Percentiles rank a stretch among this genome's conserved stretches.
Evolutionary conservation across 768 basidiomycete genomes (phyloP).

Genomic region (Rhizopogon vulgaris): DNA sequence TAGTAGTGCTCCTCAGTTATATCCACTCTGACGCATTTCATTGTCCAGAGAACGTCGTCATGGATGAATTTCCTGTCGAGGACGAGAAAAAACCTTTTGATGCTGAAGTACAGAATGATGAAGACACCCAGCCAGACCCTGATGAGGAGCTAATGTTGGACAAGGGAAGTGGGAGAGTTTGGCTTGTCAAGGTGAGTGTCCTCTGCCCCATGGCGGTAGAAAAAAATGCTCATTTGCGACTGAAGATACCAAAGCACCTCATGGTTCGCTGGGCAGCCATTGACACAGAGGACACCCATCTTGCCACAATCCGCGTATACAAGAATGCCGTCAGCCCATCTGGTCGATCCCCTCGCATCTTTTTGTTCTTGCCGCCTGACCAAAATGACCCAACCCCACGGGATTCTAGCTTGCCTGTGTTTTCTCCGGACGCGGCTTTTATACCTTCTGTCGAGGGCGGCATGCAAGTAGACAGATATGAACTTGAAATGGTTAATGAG

Average conservation of each 20-base stretch:
- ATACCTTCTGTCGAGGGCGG: constrained; percentile 24
- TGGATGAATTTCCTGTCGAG: constrained; percentile 33
- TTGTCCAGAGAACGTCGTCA: constrained; percentile 10
- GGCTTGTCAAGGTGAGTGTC: constrained; percentile 76
- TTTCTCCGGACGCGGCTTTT: constrained; percentile 23
- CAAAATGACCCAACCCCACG: constrained; percentile 35
- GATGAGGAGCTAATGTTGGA: constrained; percentile 80
- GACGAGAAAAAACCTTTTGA: constrained; percentile 77
- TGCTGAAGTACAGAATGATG: constrained; percentile 43
- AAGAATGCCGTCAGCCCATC: constrained; percentile 35
- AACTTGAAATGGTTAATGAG: constrained; percentile 84
- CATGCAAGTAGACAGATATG: constrained; percentile 60
- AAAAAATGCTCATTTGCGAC: constrained; percentile 1
- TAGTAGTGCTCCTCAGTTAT: no score
- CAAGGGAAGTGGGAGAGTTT: constrained; percentile 68
- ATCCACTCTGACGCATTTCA: no score
- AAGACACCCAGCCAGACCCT: constrained; percentile 67
- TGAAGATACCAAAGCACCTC: constrained; percentile 78
- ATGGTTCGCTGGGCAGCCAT: constrained; percentile 83
- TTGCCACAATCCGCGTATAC: constrained; percentile 85
- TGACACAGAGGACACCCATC: constrained; percentile 66
- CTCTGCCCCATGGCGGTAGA: neutral
- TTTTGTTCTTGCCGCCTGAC: constrained; percentile 61
- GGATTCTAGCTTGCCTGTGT: constrained; percentile 18
- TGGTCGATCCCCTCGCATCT: constrained; percentile 51